Evolutionary conservation across 208 protist species (phyloP).

Genomic region (Leishmania gerbilli): DNA sequence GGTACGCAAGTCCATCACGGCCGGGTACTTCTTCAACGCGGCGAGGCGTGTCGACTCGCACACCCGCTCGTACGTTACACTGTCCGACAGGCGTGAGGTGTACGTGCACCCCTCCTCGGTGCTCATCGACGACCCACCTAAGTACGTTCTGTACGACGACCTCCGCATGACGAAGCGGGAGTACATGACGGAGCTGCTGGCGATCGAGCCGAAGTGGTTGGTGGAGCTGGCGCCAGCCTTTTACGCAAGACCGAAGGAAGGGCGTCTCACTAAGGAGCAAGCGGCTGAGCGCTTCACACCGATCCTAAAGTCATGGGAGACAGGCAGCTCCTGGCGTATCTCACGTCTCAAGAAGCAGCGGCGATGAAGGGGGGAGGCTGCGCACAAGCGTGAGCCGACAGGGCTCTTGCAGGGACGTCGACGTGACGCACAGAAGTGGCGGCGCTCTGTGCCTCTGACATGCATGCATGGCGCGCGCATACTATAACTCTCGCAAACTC

Average conservation of each 20-base stretch:
- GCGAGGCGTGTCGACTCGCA: slow-evolving; percentile 90
- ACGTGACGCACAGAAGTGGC: neutral
- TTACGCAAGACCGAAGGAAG: slow-evolving; percentile 76
- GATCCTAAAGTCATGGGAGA: slow-evolving; percentile 88
- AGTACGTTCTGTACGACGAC: slow-evolving; percentile 98
- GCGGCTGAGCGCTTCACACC: slow-evolving; percentile 84
- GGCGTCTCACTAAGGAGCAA: slow-evolving; percentile 79
- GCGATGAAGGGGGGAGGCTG: slow-evolving; percentile 28
- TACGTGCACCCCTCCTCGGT: slow-evolving; percentile 88
- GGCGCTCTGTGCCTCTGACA: neutral
- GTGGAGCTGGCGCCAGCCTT: slow-evolving; percentile 95
- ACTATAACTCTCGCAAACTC: neutral
- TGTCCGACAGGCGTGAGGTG: slow-evolving; percentile 89
- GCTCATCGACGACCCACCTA: slow-evolving; percentile 85
- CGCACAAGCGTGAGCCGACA: neutral
- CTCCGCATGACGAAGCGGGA: slow-evolving; percentile 97
- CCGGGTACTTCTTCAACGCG: slow-evolving; percentile 98
- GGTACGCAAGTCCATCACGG: slow-evolving; percentile 95
- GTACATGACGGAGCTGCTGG: slow-evolving; percentile 96
- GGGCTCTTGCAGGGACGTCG: neutral
- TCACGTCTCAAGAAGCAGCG: slow-evolving; percentile 64
- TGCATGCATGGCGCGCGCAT: neutral
- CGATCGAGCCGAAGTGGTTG: slow-evolving; percentile 95
- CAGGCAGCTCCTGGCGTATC: slow-evolving; percentile 88
- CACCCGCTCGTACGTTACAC: slow-evolving; percentile 78